Percentiles rank a stretch among this genome's conserved stretches.
Conservation (phyloP, 2,329 filamentous ascomycete species). For the Neofusicoccum sp. region DNA sequence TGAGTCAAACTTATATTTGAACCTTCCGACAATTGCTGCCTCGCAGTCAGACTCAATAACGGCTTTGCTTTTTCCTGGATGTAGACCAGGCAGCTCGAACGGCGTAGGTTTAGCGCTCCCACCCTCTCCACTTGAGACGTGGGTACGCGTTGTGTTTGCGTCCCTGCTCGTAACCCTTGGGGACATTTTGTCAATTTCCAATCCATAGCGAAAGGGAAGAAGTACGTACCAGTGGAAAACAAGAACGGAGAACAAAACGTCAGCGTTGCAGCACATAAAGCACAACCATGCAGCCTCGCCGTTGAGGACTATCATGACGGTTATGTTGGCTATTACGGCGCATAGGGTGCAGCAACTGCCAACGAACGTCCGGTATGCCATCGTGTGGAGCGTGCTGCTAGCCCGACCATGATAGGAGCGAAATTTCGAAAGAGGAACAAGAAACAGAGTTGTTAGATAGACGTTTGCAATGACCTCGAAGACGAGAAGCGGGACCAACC, state of each 20-base stretch:
- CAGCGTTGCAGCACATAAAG: conserved; percentile 9
- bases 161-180: too few relatives aligned
- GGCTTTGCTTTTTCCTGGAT: too few relatives aligned
- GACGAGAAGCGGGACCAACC: conserved; percentile 60
- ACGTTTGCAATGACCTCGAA: conserved; percentile 63
- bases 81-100: too few relatives aligned
- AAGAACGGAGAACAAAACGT: conserved; percentile 13
- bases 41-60: too few relatives aligned
- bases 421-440: conserved; percentile 53
- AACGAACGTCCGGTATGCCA: conserved; percentile 9
- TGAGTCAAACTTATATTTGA: too few relatives aligned
- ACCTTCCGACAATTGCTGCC: too few relatives aligned
- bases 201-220: too few relatives aligned
- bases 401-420: not conserved
- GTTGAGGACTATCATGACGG: conserved; percentile 1
- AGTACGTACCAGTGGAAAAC: conserved; percentile 13
- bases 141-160: too few relatives aligned
- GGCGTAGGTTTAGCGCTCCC: too few relatives aligned
- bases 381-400: not conserved
- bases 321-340: not conserved
- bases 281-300: conserved; percentile 11
- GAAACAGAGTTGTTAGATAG: conserved; percentile 62
- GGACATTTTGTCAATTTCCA: too few relatives aligned
- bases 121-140: too few relatives aligned
- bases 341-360: not conserved